Evolutionary conservation across 306 rosid species (phyloP).

Genomic region (Cicer cuneatum): DNA sequence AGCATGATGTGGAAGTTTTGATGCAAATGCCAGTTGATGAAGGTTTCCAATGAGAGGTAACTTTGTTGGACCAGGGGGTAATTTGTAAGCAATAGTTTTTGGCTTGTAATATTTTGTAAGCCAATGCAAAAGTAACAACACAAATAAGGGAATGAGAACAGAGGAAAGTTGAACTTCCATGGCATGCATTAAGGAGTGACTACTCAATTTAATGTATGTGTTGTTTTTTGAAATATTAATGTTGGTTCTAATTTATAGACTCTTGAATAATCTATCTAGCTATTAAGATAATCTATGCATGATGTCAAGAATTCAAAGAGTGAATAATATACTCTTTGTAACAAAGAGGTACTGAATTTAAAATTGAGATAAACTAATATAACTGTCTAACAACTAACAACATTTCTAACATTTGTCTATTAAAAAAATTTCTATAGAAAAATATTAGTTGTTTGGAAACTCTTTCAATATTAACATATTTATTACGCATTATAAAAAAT

Average conservation of each 20-base stretch:
- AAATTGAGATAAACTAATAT: no score
- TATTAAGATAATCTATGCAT: not conserved
- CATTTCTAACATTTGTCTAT: no score
- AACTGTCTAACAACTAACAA: no score
- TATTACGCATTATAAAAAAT: no score
- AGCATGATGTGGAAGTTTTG: slow-evolving; percentile 32
- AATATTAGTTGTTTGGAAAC: no score
- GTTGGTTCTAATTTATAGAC: not conserved
- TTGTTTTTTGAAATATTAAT: not conserved
- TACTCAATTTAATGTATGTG: not conserved
- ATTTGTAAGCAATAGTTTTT: not conserved
- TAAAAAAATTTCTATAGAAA: no score
- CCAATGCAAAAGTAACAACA: slow-evolving; percentile 1
- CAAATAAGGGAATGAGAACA: not conserved
- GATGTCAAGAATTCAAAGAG: no score
- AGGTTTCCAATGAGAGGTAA: slow-evolving; percentile 39
- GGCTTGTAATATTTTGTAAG: slow-evolving; percentile 29
- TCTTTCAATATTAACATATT: no score
- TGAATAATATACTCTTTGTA: no score
- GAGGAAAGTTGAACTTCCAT: not conserved
- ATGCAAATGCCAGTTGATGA: slow-evolving; percentile 37
- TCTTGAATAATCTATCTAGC: not conserved
- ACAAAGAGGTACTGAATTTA: no score
- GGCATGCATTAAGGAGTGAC: not conserved
- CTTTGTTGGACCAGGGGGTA: slow-evolving; percentile 33